Evolutionary conservation across 2,329 filamentous ascomycete genomes (phyloP).

Genomic region (Sphaerulina populicola): DNA sequence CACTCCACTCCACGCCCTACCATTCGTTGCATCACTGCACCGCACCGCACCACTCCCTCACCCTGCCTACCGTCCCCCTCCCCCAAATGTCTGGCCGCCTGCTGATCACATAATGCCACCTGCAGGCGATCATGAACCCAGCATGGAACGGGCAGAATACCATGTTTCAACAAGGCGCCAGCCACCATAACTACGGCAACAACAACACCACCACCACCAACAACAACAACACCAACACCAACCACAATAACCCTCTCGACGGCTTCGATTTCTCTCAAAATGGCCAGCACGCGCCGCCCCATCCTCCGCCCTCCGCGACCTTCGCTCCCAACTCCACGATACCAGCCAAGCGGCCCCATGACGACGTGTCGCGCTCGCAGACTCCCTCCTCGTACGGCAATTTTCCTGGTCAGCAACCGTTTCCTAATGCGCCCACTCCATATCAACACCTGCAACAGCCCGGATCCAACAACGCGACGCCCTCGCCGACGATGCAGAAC

Average conservation of each 20-base stretch:
- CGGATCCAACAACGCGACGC: conserved; percentile 74
- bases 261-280: conserved; percentile 54
- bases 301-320: conserved; percentile 52
- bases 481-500: conserved; percentile 84
- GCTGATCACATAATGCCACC: conserved; percentile 5
- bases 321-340: conserved; percentile 81
- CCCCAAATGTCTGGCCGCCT: neutral
- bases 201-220: neutral
- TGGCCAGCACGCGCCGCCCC: conserved; percentile 64
- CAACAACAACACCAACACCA: conserved; percentile 18
- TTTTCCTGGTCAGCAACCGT: conserved; percentile 51
- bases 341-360: conserved; percentile 84
- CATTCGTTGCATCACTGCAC: neutral
- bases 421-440: conserved; percentile 56
- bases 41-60: neutral
- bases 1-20: neutral
- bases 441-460: conserved; percentile 71
- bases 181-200: conserved; percentile 19
- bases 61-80: neutral
- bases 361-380: conserved; percentile 74
- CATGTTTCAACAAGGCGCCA: conserved; percentile 12
- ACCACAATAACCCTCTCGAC: conserved; percentile 16
- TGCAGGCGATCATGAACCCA: conserved; percentile 16
- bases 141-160: conserved; percentile 22
- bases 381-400: conserved; percentile 59